phyloP scores from a whole-genome alignment of 2,329 filamentous ascomycete genomes.

The Claviceps fusiformis region DNA sequence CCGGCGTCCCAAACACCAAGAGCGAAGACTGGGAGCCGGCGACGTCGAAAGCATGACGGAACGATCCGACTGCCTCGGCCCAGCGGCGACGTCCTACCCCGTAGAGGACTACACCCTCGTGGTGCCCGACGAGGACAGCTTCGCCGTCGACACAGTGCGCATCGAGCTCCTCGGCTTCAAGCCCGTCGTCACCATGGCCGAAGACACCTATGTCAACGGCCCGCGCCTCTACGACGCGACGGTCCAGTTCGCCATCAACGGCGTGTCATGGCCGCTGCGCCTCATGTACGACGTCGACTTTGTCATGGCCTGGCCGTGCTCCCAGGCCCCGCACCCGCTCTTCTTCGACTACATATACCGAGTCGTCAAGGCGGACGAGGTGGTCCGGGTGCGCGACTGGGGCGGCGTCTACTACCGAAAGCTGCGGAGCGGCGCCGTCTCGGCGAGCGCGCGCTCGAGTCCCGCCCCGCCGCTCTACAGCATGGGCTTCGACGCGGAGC shows the following conservation, averaged over 20 bases:
- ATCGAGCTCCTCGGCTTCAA: constrained; percentile 54
- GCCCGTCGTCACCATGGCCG: constrained; percentile 21
- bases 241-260: constrained; percentile 50
- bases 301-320: constrained; percentile 51
- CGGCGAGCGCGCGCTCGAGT: constrained; percentile 21
- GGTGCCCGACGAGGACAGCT: constrained; percentile 40
- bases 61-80: constrained; percentile 56
- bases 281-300: constrained; percentile 54
- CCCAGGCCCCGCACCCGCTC: constrained; percentile 50
- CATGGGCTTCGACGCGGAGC: constrained; percentile 9
- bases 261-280: constrained; percentile 48
- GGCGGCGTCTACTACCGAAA: constrained; percentile 29
- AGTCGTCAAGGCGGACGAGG: constrained; percentile 46
- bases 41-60: constrained; percentile 54
- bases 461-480: constrained; percentile 15
- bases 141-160: constrained; percentile 50
- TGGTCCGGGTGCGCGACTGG: constrained; percentile 56
- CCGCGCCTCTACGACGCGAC: constrained; percentile 45
- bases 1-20: constrained; percentile 36
- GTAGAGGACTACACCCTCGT: constrained; percentile 54
- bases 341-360: constrained; percentile 58
- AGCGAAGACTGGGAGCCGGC: constrained; percentile 32
- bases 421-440: constrained; percentile 5
- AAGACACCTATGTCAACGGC: constrained; percentile 11
- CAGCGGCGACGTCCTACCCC: constrained; percentile 46